phyloP scores from a whole-genome alignment of 345 rosid genomes.

The Hibiscus tridactylites region DNA sequence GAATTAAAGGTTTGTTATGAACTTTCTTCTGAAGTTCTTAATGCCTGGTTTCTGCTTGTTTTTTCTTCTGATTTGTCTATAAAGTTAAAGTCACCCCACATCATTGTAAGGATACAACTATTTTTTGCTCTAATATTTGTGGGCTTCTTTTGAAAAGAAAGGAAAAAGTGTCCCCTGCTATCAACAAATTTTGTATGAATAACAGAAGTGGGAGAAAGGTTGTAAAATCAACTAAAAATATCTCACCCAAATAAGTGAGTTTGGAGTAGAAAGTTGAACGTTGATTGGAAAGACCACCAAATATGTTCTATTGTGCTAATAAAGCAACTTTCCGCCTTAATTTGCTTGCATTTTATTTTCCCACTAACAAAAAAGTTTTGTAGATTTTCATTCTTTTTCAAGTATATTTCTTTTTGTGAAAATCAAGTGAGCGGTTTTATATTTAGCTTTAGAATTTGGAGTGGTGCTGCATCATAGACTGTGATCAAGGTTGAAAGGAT shows the following conservation, averaged over 20 bases:
- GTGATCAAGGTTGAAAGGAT: neutral
- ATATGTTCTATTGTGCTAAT: neutral
- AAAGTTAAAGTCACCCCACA: neutral
- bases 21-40: slow-evolving; percentile 9
- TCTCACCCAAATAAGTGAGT: neutral
- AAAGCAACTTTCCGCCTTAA: neutral
- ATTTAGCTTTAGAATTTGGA: neutral
- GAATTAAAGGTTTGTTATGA: slow-evolving; percentile 55
- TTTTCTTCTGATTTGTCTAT: neutral
- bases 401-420: neutral
- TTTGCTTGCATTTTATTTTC: neutral
- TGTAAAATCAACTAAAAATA: too few relatives aligned
- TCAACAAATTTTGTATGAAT: neutral
- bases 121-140: neutral
- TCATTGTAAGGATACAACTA: neutral
- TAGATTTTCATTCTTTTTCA: neutral
- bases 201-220: neutral
- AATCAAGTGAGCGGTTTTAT: neutral
- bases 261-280: neutral
- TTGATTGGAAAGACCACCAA: neutral
- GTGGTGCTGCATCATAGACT: neutral
- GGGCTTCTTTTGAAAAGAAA: neutral
- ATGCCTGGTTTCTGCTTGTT: slow-evolving; percentile 8
- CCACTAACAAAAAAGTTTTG: neutral
- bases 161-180: neutral